phyloP scores from a whole-genome alignment of 805 yeast species.

The Starmerella powellii region DNA sequence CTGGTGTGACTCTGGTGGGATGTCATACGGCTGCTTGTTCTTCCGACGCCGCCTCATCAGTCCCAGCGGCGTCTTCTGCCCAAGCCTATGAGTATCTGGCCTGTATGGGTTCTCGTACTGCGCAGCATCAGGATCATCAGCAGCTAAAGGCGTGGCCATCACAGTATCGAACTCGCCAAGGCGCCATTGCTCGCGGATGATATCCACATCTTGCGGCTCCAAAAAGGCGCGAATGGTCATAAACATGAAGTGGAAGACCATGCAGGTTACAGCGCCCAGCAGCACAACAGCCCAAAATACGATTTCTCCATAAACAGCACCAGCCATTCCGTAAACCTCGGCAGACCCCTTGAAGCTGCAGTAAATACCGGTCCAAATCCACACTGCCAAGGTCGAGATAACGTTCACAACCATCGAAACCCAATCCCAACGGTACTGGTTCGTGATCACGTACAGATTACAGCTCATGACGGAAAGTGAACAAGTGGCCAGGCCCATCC shows the following conservation, averaged over 20 bases:
- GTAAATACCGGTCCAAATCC: constrained; percentile 79
- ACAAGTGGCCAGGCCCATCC: constrained; percentile 59
- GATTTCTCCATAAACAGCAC: constrained; percentile 47
- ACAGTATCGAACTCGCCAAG: constrained; percentile 38
- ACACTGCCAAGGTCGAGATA: constrained; percentile 48
- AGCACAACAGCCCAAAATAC: constrained; percentile 55
- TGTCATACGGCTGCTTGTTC: constrained; percentile 19
- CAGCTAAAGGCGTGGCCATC: constrained; percentile 25
- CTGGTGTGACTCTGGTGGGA: constrained; percentile 18
- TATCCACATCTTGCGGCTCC: constrained; percentile 56
- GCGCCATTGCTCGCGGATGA: constrained; percentile 49
- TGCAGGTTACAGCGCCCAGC: constrained; percentile 42
- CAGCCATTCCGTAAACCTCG: constrained; percentile 54
- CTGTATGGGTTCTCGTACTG: constrained; percentile 25
- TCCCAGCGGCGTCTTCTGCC: constrained; percentile 6
- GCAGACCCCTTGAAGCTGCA: constrained; percentile 40
- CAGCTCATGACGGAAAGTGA: constrained; percentile 52
- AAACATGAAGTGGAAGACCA: constrained; percentile 50
- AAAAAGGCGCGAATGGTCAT: constrained; percentile 44
- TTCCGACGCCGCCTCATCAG: constrained; percentile 11
- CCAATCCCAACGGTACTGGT: constrained; percentile 74
- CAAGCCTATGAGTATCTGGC: constrained; percentile 13
- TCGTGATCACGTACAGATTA: constrained; percentile 52
- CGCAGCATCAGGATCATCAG: constrained; percentile 26
- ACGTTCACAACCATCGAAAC: constrained; percentile 42